phyloP scores from a whole-genome alignment of 73 alveolate genomes.

The Effrenium voratum region DNA sequence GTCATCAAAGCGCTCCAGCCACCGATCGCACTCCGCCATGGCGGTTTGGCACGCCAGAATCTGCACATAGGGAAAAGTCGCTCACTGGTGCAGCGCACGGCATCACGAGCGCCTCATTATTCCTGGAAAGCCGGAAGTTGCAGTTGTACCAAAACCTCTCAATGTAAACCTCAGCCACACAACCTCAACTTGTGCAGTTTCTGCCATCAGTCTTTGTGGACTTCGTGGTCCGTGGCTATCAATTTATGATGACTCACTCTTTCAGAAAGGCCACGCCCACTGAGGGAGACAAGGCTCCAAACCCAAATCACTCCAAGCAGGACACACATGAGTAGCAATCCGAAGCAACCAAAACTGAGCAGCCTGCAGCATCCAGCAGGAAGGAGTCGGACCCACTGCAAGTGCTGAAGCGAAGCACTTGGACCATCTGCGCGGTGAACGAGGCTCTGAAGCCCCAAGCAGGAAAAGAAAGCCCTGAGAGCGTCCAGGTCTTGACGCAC shows the following conservation, averaged over 20 bases:
- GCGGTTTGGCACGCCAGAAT: slow-evolving; percentile 76
- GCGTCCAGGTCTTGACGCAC: too few species aligned
- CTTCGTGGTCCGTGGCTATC: too few species aligned
- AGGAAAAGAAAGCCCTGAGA: too few species aligned
- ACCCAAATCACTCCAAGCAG: too few species aligned
- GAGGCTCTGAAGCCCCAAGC: background rate
- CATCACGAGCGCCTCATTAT: slow-evolving; percentile 37
- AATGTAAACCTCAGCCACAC: slow-evolving; percentile 55
- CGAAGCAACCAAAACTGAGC: slow-evolving; percentile 20
- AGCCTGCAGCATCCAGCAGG: slow-evolving; percentile 57
- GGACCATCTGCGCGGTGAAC: slow-evolving; percentile 38
- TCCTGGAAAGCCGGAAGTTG: slow-evolving; percentile 76
- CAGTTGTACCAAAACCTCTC: slow-evolving; percentile 85
- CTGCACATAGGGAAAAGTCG: background rate
- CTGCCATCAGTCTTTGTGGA: too few species aligned
- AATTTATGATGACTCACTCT: too few species aligned
- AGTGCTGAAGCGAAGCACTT: slow-evolving; percentile 52
- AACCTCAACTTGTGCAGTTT: too few species aligned
- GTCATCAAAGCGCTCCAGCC: slow-evolving; percentile 69
- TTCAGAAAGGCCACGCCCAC: too few species aligned
- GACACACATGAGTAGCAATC: too few species aligned
- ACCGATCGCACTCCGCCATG: slow-evolving; percentile 87
- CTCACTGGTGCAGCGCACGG: background rate
- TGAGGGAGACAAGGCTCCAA: too few species aligned
- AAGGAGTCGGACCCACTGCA: slow-evolving; percentile 77